These are phyloP conservation scores for Hericium rajendrae DNA, from an alignment of 768 basidiomycete genomes.

Conservation along the genomic window DNA sequence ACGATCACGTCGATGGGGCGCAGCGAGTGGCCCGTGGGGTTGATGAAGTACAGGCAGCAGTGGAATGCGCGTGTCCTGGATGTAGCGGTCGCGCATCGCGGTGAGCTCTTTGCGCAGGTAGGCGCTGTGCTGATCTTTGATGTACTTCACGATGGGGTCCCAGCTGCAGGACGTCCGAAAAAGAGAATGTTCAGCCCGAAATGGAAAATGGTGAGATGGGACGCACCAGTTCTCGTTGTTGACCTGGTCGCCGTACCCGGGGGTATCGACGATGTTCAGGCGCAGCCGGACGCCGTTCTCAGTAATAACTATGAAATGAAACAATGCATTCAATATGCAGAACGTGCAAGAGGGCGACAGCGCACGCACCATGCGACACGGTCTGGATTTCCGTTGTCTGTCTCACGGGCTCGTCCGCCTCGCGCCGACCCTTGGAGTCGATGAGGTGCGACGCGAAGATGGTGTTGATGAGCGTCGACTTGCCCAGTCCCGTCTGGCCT, in stretches of 20 bases:
- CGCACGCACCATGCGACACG: conserved; percentile 76
- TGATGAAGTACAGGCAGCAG: conserved; percentile 97
- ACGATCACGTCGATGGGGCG: conserved; percentile 97
- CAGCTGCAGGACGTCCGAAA: conserved; percentile 43
- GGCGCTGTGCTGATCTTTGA: conserved; percentile 98
- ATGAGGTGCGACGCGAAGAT: conserved; percentile 98
- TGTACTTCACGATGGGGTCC: conserved; percentile 99
- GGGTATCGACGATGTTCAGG: conserved; percentile 97
- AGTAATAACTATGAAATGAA: conserved; percentile 59
- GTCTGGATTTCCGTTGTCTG: conserved; percentile 97
- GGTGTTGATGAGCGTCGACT: conserved; percentile 98
- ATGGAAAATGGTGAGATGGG: background rate
- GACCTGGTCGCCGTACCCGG: conserved; percentile 96
- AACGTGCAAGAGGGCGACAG: background rate
- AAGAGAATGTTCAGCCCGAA: background rate
- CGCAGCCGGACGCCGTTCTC: conserved; percentile 94
- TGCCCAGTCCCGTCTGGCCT: conserved; percentile 98
- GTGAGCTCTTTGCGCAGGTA: conserved; percentile 99
- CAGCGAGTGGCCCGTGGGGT: conserved; percentile 94
- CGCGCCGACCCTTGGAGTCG: conserved; percentile 91
- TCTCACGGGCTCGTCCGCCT: conserved; percentile 79
- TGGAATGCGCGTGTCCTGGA: conserved; percentile 98
- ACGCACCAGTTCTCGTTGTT: conserved; percentile 97
- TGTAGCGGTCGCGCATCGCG: conserved; percentile 96
- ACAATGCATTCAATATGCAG: background rate